Evolutionary conservation across 176 grass and related monocot genomes (phyloP), one percentile per base, ranked within the genome.

Genomic region (Cenchrus fungigraminus): DNA sequence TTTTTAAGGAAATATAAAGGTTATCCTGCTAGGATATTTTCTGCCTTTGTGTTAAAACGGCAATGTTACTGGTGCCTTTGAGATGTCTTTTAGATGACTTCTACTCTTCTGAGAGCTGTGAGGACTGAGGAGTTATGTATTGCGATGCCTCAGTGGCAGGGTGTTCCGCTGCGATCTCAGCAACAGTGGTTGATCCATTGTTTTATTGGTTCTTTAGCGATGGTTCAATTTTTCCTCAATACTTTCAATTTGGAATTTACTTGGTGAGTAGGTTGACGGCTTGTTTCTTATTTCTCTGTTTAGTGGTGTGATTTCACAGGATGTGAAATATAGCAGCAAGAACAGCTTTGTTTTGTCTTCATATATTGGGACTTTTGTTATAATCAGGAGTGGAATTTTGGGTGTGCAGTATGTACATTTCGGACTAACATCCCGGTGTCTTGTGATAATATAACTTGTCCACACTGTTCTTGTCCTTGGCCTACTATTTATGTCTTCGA

Each of bases 1-100:
- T 73, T 74, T 80, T 74, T 80, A 51, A 73, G 58, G 51, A 82
- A 86, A 42, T 40, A 40, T 40, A 22, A n/a, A 71, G 52, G 5
- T 82, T 40, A 40, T 11, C 25, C 50, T 52, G 73, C 60, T 50
- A 82, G 25, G 6, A 19, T 82, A 78, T 71, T 65, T 5, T 74
- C 13, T 34, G 34, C 15, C 1, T 80, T 65, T 76, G 3, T 28
- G 42, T 76, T 77, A 12, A 54, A 77, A 68, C 17, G 61, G 12
- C 7, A n/a, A 86, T 82, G 17, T 72, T 82, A 31, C 43, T 67
- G 29, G n/a, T 62, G 40, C 61, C 17, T 73, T 58, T 68, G 6
- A 68, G 13, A 2, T 87, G 15, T 31, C 12, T 17, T 68, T 74
- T 67, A 45, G 43, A 60, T 70, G 14, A 31, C 78, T 74, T 46